Conservation (phyloP, 805 yeast genomes). For the Metahyphopichia silvanorum region DNA sequence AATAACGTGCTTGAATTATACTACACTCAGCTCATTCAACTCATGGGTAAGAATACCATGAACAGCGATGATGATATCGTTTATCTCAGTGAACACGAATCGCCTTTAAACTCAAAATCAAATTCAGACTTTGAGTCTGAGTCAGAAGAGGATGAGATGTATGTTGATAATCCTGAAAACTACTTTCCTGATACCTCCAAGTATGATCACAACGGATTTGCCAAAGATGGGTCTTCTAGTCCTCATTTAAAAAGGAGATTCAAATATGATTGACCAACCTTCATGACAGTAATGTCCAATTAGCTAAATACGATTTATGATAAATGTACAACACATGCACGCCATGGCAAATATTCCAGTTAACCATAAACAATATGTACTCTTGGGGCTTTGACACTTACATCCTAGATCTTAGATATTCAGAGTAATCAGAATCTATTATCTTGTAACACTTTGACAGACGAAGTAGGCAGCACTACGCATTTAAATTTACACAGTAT, state of each 20-base stretch:
- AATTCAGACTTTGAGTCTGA: constrained; percentile 7
- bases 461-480: no score
- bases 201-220: constrained; percentile 9
- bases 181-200: constrained; percentile 1
- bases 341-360: no score
- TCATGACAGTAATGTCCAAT: no score
- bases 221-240: constrained; percentile 12
- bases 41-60: constrained; percentile 39
- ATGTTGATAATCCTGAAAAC: constrained; percentile 1
- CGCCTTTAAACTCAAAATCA: not conserved
- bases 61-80: constrained; percentile 9
- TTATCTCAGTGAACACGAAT: constrained; percentile 5
- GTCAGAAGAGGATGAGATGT: constrained; percentile 8
- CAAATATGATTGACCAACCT: no score
- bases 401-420: no score
- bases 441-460: no score
- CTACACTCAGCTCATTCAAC: constrained; percentile 35
- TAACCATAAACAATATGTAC: no score
- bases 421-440: no score
- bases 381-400: no score
- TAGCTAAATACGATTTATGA: no score
- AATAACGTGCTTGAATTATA: constrained; percentile 39
- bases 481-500: no score
- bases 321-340: no score
- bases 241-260: constrained; percentile 12